Percentiles rank a stretch among this genome's conserved stretches.
Evolutionary conservation across 2,329 filamentous ascomycete genomes (phyloP).

Genomic region (Canariomyces notabilis): DNA sequence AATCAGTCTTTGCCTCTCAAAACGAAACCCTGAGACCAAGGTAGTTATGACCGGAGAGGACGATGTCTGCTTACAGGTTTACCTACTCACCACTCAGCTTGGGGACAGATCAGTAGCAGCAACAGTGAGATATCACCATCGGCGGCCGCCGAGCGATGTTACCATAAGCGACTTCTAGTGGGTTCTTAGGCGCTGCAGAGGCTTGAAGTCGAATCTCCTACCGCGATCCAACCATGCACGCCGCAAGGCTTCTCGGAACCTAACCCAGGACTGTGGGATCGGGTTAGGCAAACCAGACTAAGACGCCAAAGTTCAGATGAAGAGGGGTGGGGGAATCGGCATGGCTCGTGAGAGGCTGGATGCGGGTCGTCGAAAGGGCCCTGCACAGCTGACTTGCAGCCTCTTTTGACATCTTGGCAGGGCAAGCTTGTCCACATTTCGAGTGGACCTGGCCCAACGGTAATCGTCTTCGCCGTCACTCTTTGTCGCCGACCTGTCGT

Average conservation of each 20-base stretch:
- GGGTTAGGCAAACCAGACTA: conserved; percentile 11
- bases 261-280: conserved; percentile 17
- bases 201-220: not conserved
- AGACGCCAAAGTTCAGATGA: conserved; percentile 6
- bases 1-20: not conserved
- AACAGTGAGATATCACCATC: no score
- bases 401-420: conserved; percentile 16
- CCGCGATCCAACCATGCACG: conserved; percentile 14
- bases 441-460: not conserved
- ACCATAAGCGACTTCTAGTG: no score
- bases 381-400: conserved; percentile 22
- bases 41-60: no score
- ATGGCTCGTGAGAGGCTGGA: not conserved
- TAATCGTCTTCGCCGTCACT: conserved; percentile 6
- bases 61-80: no score
- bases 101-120: no score
- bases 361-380: conserved; percentile 9
- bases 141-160: no score
- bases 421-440: conserved; percentile 3
- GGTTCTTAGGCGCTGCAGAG: no score
- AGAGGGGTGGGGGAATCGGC: conserved; percentile 1
- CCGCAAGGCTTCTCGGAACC: conserved; percentile 10
- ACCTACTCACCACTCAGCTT: no score
- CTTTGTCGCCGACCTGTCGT: not conserved
- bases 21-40: no score